phyloP scores from a whole-genome alignment of 768 basidiomycete species.

The Sarcodon sp. region DNA sequence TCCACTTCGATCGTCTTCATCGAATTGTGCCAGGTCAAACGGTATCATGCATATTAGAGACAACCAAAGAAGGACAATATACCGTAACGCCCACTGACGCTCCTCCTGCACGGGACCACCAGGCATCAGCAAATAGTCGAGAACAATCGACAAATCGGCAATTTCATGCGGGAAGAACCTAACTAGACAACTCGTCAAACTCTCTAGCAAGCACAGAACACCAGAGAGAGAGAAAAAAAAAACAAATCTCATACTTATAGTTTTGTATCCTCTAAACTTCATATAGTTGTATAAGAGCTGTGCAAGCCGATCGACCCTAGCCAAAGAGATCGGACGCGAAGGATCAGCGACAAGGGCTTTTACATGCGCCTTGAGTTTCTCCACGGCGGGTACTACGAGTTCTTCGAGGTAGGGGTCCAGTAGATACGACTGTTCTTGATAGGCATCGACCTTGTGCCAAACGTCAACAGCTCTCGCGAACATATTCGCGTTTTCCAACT shows the following conservation, averaged over 20 bases:
- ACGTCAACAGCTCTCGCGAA: slow-evolving; percentile 1
- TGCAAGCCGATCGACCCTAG: slow-evolving; percentile 34
- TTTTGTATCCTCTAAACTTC: slow-evolving; percentile 86
- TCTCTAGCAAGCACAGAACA: not conserved
- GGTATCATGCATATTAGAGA: slow-evolving; percentile 90
- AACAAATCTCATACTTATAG: slow-evolving; percentile 54
- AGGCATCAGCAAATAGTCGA: slow-evolving; percentile 45
- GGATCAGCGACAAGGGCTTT: slow-evolving; percentile 13
- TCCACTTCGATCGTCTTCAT: slow-evolving; percentile 39
- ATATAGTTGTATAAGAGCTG: slow-evolving; percentile 65
- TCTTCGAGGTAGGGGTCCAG: slow-evolving; percentile 81
- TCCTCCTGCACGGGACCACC: slow-evolving; percentile 27
- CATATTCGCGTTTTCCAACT: not conserved
- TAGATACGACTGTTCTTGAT: slow-evolving; percentile 88
- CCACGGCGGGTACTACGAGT: slow-evolving; percentile 66
- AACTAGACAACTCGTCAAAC: slow-evolving; percentile 30
- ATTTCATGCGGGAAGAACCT: slow-evolving; percentile 93
- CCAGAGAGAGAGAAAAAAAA: slow-evolving; percentile 1
- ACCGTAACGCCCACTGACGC: slow-evolving; percentile 69
- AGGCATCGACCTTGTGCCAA: slow-evolving; percentile 57
- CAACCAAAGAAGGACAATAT: slow-evolving; percentile 84
- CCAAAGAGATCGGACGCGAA: slow-evolving; percentile 10
- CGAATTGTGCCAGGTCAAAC: slow-evolving; percentile 82
- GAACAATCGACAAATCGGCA: slow-evolving; percentile 62
- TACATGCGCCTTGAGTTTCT: slow-evolving; percentile 43